These are phyloP conservation scores for Hypoxylon rickii DNA, from an alignment of 495 filamentous ascomycete genomes.

Conservation along the genomic window DNA sequence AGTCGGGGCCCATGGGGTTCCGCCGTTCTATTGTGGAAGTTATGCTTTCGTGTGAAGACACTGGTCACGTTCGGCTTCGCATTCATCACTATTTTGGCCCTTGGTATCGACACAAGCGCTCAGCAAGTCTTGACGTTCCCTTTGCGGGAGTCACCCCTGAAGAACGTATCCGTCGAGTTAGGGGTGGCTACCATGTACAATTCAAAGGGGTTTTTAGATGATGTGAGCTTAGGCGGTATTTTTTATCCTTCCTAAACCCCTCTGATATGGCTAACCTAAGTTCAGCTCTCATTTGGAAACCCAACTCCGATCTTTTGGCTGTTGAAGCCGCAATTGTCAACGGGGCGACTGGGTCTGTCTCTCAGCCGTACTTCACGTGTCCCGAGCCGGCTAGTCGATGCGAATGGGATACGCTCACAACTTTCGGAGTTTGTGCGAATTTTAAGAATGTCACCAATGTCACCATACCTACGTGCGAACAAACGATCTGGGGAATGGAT, in stretches of 20 bases:
- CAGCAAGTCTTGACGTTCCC: constrained; percentile 26
- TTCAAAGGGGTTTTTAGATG: constrained; percentile 8
- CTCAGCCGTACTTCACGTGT: constrained; percentile 10
- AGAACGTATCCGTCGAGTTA: constrained; percentile 5
- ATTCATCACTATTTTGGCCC: constrained; percentile 23
- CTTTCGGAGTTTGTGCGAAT: constrained; percentile 7
- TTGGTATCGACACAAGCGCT: constrained; percentile 27
- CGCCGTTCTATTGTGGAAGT: constrained; percentile 10
- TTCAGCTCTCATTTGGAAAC: neutral
- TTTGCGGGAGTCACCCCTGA: constrained; percentile 4
- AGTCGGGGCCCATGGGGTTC: constrained; percentile 35
- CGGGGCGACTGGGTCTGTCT: constrained; percentile 6
- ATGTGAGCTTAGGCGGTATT: neutral
- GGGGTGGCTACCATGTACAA: neutral
- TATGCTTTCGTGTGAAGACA: constrained; percentile 5
- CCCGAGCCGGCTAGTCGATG: constrained; percentile 12
- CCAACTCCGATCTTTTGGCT: constrained; percentile 5
- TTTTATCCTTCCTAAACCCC: neutral
- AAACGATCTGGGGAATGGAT: neutral
- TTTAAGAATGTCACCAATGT: constrained; percentile 3
- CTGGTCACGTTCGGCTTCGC: constrained; percentile 12
- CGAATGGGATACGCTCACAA: constrained; percentile 15
- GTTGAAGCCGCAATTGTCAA: constrained; percentile 10
- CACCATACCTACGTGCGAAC: neutral
- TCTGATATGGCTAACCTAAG: neutral